These are phyloP conservation scores for Candida ortonii DNA, from an alignment of 805 yeast genomes.

Conservation along the genomic window DNA sequence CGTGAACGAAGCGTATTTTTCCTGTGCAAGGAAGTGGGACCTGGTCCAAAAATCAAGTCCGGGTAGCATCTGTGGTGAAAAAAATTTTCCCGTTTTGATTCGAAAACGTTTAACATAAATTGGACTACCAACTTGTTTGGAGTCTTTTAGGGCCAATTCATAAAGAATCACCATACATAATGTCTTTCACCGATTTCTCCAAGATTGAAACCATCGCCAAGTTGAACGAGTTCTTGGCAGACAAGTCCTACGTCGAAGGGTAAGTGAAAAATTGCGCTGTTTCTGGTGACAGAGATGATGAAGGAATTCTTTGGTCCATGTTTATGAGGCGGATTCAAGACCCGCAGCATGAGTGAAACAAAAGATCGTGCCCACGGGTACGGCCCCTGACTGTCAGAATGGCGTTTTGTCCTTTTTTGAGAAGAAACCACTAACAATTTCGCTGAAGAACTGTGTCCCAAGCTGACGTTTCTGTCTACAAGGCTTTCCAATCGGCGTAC, in stretches of 20 bases:
- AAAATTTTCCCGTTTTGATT: conserved; percentile 11
- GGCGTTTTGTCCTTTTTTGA: background rate
- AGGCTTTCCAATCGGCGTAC: conserved; percentile 88
- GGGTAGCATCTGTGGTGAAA: too few relatives aligned
- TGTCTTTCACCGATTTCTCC: conserved; percentile 82
- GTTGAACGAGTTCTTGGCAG: conserved; percentile 83
- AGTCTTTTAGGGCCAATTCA: too few relatives aligned
- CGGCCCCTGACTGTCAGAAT: conserved; percentile 29
- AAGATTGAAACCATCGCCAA: conserved; percentile 69
- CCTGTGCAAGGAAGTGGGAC: too few relatives aligned
- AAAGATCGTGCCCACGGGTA: conserved; percentile 36
- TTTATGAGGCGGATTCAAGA: conserved; percentile 94
- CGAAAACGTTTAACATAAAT: conserved; percentile 8
- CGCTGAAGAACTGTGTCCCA: conserved; percentile 82
- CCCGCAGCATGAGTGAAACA: conserved; percentile 92
- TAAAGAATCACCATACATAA: conserved; percentile 28
- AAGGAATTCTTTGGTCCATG: conserved; percentile 78
- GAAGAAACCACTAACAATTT: conserved; percentile 20
- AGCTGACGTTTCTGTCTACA: conserved; percentile 92
- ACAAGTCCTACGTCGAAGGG: conserved; percentile 95
- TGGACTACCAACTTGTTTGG: too few relatives aligned
- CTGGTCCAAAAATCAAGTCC: too few relatives aligned
- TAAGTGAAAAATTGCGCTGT: conserved; percentile 46
- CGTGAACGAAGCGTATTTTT: too few relatives aligned
- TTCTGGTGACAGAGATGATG: conserved; percentile 8